Evolutionary conservation across 2,329 filamentous ascomycete species (phyloP).

Genomic region (Fusarium albosuccineum): DNA sequence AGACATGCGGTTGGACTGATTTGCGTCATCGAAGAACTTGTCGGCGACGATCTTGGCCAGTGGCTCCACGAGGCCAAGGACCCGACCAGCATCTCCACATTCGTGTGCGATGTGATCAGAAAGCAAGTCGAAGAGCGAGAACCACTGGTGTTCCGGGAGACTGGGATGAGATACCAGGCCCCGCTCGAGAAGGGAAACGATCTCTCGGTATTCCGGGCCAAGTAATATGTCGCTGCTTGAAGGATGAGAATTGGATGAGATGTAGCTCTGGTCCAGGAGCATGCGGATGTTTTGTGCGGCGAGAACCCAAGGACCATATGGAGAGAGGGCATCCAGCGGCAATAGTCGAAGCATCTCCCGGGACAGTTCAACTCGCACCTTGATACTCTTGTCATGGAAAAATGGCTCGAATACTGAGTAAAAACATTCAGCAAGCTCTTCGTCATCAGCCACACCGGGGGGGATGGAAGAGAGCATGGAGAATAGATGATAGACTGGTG

Average conservation of each 20-base stretch:
- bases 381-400: constrained; percentile 62
- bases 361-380: constrained; percentile 60
- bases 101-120: constrained; percentile 70
- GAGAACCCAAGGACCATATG: constrained; percentile 66
- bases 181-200: constrained; percentile 75
- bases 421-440: constrained; percentile 61
- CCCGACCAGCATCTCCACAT: constrained; percentile 75
- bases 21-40: constrained; percentile 36
- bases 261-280: constrained; percentile 54
- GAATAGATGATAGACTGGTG: constrained; percentile 76
- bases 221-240: constrained; percentile 59
- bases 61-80: constrained; percentile 77
- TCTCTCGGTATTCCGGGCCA: constrained; percentile 77
- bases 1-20: constrained; percentile 41
- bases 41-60: constrained; percentile 69
- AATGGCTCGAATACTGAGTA: constrained; percentile 69
- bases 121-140: constrained; percentile 69
- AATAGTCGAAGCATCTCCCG: constrained; percentile 65
- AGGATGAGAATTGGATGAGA: constrained; percentile 38
- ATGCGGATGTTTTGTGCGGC: constrained; percentile 61
- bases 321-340: constrained; percentile 59
- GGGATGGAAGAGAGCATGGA: constrained; percentile 68
- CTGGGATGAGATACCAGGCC: constrained; percentile 66
- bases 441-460: constrained; percentile 61
- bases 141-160: constrained; percentile 63